Evolutionary conservation across 2,329 filamentous ascomycete genomes (phyloP), one percentile per base, ranked within the genome.

Genomic region (Xylariaceae sp.): DNA sequence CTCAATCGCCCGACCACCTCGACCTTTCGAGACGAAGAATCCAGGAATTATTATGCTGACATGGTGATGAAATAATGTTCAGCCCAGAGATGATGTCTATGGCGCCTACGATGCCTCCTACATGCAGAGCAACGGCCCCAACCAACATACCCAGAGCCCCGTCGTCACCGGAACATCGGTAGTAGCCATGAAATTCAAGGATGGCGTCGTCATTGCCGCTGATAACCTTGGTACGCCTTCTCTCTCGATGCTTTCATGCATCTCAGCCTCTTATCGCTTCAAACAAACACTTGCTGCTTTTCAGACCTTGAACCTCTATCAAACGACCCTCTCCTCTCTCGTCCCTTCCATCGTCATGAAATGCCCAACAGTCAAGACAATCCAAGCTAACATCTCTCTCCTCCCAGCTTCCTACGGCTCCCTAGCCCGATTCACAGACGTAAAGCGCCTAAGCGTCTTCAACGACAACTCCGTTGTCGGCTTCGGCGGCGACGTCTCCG

Each of bases 11-110:
- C 14, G 7, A 17, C 40, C 23, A 19, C 36, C 22, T 22, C 34
- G n/a, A n/a, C n/a, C n/a, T n/a, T n/a, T n/a, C n/a, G n/a, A n/a
- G n/a, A n/a, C n/a, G 20, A 25, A 5, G 43, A 35, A 41, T 34
- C 45, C 39, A 37, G 33, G 40, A 35, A 19, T 14, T 38, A 35
- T 22, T 27, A 29, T 40, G 42, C 44, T 52, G 29, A 53, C 40
- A 29, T 41, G 33, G 40, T 23, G 20, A 23, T 37, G 47, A 22
- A 37, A 41, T 23, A 35, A 44, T 37, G 43, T 40, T 52, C 62
- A 98, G 93, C 93, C 93, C 65, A 86, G 93, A 79, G 88, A 98
- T 71, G 93, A 98, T 70, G 78, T 97, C 64, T 98, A 97, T 73
- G 93, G 93, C 60, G 77, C 86, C 62, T 98, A 98, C 71, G 88